Evolutionary conservation across 2,329 filamentous ascomycete species (phyloP).

Genomic region (Bisporella sp.): DNA sequence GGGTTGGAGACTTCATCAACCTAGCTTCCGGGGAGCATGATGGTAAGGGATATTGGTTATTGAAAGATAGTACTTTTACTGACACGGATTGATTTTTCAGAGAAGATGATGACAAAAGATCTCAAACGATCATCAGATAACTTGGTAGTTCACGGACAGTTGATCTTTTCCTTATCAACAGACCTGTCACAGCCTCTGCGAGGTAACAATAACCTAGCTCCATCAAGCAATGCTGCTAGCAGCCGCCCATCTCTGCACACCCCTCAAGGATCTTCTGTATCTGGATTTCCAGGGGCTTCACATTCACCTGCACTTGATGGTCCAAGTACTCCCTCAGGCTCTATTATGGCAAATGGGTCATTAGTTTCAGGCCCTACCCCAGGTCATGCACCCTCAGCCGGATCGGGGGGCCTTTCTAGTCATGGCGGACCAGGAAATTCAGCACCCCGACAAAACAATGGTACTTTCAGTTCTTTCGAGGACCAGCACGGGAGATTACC

Average conservation of each 20-base stretch:
- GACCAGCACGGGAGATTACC: constrained; percentile 91
- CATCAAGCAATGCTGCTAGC: constrained; percentile 18
- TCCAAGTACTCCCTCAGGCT: constrained; percentile 1
- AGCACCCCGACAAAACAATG: constrained; percentile 20
- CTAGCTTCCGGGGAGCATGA: constrained; percentile 61
- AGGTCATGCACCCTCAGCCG: constrained; percentile 27
- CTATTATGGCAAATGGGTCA: constrained; percentile 24
- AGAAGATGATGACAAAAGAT: constrained; percentile 94
- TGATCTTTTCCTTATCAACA: constrained; percentile 93
- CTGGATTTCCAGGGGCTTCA: constrained; percentile 18
- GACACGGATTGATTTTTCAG: constrained; percentile 10
- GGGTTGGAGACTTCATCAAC: constrained; percentile 90
- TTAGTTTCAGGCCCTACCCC: constrained; percentile 24
- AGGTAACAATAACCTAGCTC: constrained; percentile 33
- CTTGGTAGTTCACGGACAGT: constrained; percentile 92
- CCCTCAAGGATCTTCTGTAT: constrained; percentile 21
- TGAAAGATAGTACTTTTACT: not conserved
- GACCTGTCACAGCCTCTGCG: constrained; percentile 70
- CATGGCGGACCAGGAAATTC: constrained; percentile 14
- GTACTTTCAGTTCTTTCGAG: constrained; percentile 83
- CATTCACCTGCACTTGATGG: constrained; percentile 31
- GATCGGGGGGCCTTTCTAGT: constrained; percentile 22
- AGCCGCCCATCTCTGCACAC: constrained; percentile 24
- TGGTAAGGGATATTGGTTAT: constrained; percentile 37
- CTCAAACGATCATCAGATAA: constrained; percentile 98